These are phyloP conservation scores for Penicillium parvum DNA, from an alignment of 495 filamentous ascomycete genomes.

Conservation along the genomic window DNA sequence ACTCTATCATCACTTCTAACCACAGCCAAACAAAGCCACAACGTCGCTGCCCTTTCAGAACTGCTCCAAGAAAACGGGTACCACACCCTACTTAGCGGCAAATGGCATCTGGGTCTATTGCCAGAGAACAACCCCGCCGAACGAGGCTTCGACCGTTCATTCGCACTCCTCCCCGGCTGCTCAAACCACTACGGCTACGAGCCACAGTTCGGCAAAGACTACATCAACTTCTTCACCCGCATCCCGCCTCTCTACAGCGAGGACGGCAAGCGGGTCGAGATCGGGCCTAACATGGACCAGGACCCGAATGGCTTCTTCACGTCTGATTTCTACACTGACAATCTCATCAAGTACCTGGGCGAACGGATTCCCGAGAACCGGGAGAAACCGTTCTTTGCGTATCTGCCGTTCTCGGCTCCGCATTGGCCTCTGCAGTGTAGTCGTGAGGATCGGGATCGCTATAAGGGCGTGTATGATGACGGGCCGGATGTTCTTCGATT, in stretches of 20 bases:
- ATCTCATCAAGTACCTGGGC: conserved; percentile 34
- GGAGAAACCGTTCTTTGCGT: conserved; percentile 40
- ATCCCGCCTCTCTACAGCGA: background rate
- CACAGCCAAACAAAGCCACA: no score
- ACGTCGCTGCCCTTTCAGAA: conserved; percentile 50
- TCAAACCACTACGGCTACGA: conserved; percentile 49
- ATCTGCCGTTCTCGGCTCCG: conserved; percentile 40
- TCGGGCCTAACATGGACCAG: background rate
- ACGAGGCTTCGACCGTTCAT: conserved; percentile 15
- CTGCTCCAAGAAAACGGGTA: conserved; percentile 49
- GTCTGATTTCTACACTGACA: conserved; percentile 33
- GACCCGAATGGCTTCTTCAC: conserved; percentile 30
- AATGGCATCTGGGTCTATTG: conserved; percentile 29
- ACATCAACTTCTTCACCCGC: conserved; percentile 19
- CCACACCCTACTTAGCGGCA: conserved; percentile 49
- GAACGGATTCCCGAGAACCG: conserved; percentile 36
- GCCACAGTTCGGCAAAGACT: conserved; percentile 35
- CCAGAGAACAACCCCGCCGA: conserved; percentile 1
- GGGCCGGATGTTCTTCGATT: conserved; percentile 35
- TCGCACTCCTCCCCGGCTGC: conserved; percentile 34
- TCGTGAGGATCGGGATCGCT: conserved; percentile 28
- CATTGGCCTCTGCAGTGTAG: conserved; percentile 44
- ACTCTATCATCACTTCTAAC: no score
- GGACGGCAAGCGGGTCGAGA: background rate
- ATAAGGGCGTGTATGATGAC: conserved; percentile 39